Base-by-base conservation (phyloP, 257 asterid species). In the Ehretia macrophylla region DNA sequence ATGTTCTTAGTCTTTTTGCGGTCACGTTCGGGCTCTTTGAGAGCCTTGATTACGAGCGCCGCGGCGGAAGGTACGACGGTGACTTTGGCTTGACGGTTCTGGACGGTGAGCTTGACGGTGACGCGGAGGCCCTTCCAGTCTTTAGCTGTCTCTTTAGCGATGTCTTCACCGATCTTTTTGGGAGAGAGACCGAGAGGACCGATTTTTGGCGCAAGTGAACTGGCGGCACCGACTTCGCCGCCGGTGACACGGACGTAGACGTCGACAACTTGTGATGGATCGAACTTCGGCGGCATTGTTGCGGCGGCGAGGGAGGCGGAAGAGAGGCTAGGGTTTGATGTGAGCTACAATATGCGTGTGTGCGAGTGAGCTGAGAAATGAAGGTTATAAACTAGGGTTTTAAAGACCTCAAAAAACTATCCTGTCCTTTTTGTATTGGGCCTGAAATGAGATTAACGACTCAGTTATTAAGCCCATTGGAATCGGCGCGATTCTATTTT, bases 151-250 rank as follows among this genome's bases (percentile, higher is more conserved):
- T 85, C 87, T 55, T 85, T 82, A 10, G 89, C 89, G 17, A 85
- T 85, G 65, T 85, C 94, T 59, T 82, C 89, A 22, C 89, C 94
- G 60, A 86, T 83, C 52, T 86, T 86, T 58, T 83, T 79, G 0
- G 95, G 95, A 0, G 88, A 83, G 8, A 83, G 87, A 48, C 95
- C 88, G 4, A 83, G 81, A 0, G 91, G 90, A n/a, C 91, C 91
- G 67, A 85, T 85, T 62, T 83, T 85, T 4, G 95, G 95, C 8
- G 95, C 91, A 37, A 86, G 92, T 0, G 91, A 83, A 35, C 82
- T 72, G 12, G 91, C 91, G 0, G 95, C 88, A 3, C 91, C 91
- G 48, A 85, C 88, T 59, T 86, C 88, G 0, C 91, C 86, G 45
- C 88, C 92, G 59, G 95, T 83, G 38, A 83, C 86, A 38, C 92